Conservation (phyloP, 2,329 filamentous ascomycete species). For the Ophiostoma triangulosporum region DNA sequence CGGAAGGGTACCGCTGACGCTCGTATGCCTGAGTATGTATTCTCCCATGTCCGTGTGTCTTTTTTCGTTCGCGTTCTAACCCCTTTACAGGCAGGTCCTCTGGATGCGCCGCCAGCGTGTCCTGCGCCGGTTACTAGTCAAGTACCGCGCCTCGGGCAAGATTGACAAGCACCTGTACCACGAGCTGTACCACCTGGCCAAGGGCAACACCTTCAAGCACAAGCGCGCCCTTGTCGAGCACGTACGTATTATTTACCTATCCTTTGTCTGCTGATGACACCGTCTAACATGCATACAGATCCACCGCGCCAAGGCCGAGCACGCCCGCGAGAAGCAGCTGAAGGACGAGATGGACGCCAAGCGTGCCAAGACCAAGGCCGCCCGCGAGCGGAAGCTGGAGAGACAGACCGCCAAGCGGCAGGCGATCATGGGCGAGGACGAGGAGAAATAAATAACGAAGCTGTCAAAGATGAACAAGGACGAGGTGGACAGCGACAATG, state of each 20-base stretch:
- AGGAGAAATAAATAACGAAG: conserved; percentile 29
- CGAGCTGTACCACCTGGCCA: conserved; percentile 99
- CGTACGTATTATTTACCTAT: conserved; percentile 49
- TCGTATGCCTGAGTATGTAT: conserved; percentile 88
- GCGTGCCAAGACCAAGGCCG: conserved; percentile 99
- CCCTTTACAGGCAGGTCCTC: conserved; percentile 61
- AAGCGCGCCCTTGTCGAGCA: conserved; percentile 99
- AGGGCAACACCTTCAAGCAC: conserved; percentile 99
- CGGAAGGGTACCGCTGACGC: conserved; percentile 99
- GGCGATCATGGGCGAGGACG: conserved; percentile 62
- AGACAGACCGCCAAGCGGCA: conserved; percentile 82
- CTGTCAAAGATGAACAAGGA: neutral
- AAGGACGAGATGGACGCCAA: conserved; percentile 99
- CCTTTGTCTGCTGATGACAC: neutral
- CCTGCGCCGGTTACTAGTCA: conserved; percentile 96
- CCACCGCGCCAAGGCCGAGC: conserved; percentile 99
- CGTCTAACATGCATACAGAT: conserved; percentile 46
- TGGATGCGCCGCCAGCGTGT: conserved; percentile 99
- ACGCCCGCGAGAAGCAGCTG: conserved; percentile 85
- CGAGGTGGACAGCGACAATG: neutral
- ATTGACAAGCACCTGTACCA: conserved; percentile 99
- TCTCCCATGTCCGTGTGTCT: neutral
- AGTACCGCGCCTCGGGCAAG: conserved; percentile 99
- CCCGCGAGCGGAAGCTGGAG: conserved; percentile 95
- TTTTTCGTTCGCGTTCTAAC: neutral